A percentile compares a stretch with the other conserved stretches of the same genome.
Evolutionary conservation across 2,329 filamentous ascomycete genomes (phyloP).

Genomic region (Talaromyces sp.): DNA sequence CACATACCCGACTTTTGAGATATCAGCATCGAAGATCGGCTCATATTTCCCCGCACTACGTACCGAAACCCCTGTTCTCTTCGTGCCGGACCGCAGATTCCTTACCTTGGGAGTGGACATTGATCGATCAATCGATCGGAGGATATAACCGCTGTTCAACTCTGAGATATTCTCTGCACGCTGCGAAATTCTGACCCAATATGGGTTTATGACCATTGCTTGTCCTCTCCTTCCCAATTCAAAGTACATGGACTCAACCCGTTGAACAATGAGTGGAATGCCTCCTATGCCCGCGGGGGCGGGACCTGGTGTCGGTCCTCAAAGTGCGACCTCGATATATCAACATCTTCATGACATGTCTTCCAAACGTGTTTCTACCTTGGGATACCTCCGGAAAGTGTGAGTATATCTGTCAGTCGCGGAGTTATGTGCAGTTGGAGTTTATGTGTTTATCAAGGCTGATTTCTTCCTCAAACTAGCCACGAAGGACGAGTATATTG

Average conservation of each 20-base stretch:
- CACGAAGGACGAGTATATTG: conserved; percentile 95
- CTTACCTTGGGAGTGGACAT: background rate
- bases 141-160: background rate
- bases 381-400: conserved; percentile 92
- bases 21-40: background rate
- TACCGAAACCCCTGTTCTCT: background rate
- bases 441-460: background rate
- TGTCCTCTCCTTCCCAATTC: background rate
- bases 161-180: background rate
- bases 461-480: conserved; percentile 46
- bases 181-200: background rate
- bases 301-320: conserved; percentile 34
- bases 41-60: conserved; percentile 6
- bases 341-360: conserved; percentile 78
- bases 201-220: background rate
- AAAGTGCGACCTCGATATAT: conserved; percentile 58
- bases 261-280: conserved; percentile 20
- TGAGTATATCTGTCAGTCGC: conserved; percentile 48
- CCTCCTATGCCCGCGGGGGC: conserved; percentile 35
- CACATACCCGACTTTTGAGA: background rate
- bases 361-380: conserved; percentile 87
- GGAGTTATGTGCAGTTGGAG: background rate
- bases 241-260: background rate
- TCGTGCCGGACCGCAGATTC: background rate
- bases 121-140: background rate